These are phyloP conservation scores for Penicillium crystallinum DNA, from an alignment of 495 filamentous ascomycete genomes.

Conservation along the genomic window DNA sequence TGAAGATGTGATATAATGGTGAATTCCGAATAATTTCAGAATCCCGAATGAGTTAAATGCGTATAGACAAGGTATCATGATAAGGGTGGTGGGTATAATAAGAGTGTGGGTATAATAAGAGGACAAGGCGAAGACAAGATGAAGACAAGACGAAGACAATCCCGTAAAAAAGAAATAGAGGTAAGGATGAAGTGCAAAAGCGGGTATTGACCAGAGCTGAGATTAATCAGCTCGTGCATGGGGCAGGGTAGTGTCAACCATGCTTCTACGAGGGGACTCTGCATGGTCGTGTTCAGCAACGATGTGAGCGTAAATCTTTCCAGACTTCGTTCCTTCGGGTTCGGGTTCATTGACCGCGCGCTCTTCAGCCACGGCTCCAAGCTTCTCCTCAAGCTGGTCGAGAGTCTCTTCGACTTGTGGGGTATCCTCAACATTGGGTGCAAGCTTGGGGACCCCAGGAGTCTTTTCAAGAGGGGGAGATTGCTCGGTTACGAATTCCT, in stretches of 20 bases:
- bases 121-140: background rate
- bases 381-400: conserved; percentile 3
- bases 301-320: background rate
- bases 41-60: background rate
- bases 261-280: background rate
- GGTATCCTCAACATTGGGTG: background rate
- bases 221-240: conserved; percentile 1
- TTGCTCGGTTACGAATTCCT: background rate
- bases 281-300: background rate
- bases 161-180: background rate
- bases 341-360: background rate
- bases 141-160: background rate
- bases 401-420: conserved; percentile 1
- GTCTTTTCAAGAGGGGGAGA: background rate
- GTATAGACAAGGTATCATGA: conserved; percentile 4
- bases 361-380: background rate
- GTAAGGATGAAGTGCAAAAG: background rate
- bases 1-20: background rate
- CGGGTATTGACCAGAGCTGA: background rate
- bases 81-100: background rate
- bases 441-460: background rate
- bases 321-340: background rate
- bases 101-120: conserved; percentile 1
- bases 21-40: background rate
- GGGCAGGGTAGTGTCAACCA: background rate